These are phyloP conservation scores for Tetracladium setigerum DNA, from an alignment of 495 filamentous ascomycete species.

Conservation along the genomic window DNA sequence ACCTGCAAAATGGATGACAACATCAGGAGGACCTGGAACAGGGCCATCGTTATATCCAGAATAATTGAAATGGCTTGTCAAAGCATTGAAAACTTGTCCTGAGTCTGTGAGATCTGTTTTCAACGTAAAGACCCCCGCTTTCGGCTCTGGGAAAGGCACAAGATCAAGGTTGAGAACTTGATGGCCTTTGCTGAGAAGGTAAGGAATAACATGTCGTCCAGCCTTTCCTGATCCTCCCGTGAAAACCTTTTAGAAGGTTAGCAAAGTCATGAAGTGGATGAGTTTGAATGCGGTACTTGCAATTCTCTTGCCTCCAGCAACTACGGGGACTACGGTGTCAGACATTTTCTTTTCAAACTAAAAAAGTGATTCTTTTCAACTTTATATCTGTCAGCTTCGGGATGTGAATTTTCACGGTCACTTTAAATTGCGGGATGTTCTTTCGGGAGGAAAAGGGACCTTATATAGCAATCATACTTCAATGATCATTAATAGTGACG, in stretches of 20 bases:
- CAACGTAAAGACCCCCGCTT: constrained; percentile 45
- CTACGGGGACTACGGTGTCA: constrained; percentile 1
- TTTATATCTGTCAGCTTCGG: no score
- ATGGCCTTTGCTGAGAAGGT: constrained; percentile 45
- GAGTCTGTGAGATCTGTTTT: constrained; percentile 49
- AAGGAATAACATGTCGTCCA: constrained; percentile 47
- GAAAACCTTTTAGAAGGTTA: constrained; percentile 7
- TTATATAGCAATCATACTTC: no score
- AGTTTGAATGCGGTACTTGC: background rate
- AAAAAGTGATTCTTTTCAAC: no score
- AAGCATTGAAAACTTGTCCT: constrained; percentile 52
- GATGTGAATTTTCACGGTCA: no score
- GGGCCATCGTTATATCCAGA: constrained; percentile 35
- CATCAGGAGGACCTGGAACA: constrained; percentile 39
- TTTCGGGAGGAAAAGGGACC: no score
- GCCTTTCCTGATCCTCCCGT: constrained; percentile 47
- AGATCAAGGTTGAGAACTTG: constrained; percentile 53
- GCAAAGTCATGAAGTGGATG: background rate
- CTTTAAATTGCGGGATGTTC: no score
- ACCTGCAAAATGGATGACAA: constrained; percentile 51
- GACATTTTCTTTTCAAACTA: background rate
- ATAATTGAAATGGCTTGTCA: constrained; percentile 49
- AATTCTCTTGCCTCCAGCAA: constrained; percentile 7
- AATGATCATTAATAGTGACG: no score
- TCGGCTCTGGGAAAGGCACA: constrained; percentile 29